phyloP scores from a whole-genome alignment of 2,329 filamentous ascomycete species.

The Penicillium sp. region DNA sequence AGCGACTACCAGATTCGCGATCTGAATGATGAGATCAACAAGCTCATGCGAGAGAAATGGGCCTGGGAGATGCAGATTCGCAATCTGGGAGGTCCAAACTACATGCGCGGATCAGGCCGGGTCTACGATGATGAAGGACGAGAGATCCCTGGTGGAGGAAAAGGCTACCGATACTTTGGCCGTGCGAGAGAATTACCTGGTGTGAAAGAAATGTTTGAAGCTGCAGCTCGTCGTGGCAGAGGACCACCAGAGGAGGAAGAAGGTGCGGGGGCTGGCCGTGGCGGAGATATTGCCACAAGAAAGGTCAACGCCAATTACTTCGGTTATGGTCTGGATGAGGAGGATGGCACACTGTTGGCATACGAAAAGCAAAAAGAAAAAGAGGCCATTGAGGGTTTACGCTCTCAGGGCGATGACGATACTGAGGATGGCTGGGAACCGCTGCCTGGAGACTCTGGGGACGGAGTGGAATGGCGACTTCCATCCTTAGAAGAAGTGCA shows the following conservation, averaged over 20 bases:
- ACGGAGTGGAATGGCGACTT: slow-evolving; percentile 74
- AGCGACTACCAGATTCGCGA: slow-evolving; percentile 96
- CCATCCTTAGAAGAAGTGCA: slow-evolving; percentile 91
- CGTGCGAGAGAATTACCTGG: slow-evolving; percentile 83
- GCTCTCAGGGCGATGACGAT: slow-evolving; percentile 52
- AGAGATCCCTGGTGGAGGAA: slow-evolving; percentile 66
- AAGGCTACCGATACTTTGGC: slow-evolving; percentile 92
- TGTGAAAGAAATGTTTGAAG: slow-evolving; percentile 93
- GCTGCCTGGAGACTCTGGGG: slow-evolving; percentile 78
- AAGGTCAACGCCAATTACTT: slow-evolving; percentile 93
- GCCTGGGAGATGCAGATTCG: slow-evolving; percentile 98
- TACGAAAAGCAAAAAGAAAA: slow-evolving; percentile 82
- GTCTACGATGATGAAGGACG: slow-evolving; percentile 68
- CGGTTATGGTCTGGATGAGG: slow-evolving; percentile 87
- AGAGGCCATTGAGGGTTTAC: slow-evolving; percentile 67
- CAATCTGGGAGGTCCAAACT: slow-evolving; percentile 93
- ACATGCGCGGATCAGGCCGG: slow-evolving; percentile 69
- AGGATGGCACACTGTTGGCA: slow-evolving; percentile 70
- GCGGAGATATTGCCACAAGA: slow-evolving; percentile 46
- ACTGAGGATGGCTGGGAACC: slow-evolving; percentile 70
- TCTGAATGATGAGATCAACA: slow-evolving; percentile 98
- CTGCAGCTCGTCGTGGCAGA: slow-evolving; percentile 57
- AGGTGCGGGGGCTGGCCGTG: slow-evolving; percentile 51
- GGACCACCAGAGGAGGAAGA: slow-evolving; percentile 62
- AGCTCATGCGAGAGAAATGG: slow-evolving; percentile 97